Base-by-base conservation (phyloP, 2,329 filamentous ascomycete species). In the Talaromyces marneffei region DNA sequence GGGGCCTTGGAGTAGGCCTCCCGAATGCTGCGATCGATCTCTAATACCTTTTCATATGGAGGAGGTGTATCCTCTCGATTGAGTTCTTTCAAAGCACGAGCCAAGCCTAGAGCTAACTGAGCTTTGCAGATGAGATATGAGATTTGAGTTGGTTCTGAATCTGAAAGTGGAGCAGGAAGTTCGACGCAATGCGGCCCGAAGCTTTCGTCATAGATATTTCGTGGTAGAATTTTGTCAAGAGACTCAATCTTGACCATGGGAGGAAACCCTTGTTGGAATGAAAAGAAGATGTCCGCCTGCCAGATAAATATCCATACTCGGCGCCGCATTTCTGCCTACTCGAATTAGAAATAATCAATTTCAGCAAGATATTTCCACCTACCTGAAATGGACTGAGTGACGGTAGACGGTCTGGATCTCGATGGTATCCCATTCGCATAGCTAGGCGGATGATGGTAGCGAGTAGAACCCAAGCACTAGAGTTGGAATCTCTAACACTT, bases 401-500 rank as follows among this genome's bases (percentile, higher is more conserved):
- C 6, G 68, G 66, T 57, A 72, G 70, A 20, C 67, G 65, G 44
- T 66, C 71, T 0, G 87, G 87, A 65, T 92, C 89, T 6, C 87
- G 82, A 69, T 91, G 87, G n/a, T 92, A 75, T 1, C 88, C 87
- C 86, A 91, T 90, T 68, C 88, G 90, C 75, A 91, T 87, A 6
- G 87, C 89, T 71, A 91, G 83, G 16, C 89, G 82, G 48, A 91
- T 86, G 3, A 87, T 87, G 14, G 87, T 85, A 2, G 87, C 88
- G 3, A 89, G 83, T 1, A 91, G 79, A 3, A 88, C 86, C 5
- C 87, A 90, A 72, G 92, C 40, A 14, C 39, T 42, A 16, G 50
- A 33, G 35, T 60, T 44, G 20, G 58, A 39, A 31, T 60, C 54
- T 4, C 50, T 50, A 37, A 29, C 16, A 23, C 33, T n/a, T 33